Base-by-base conservation (phyloP, 805 yeast genomes). In the Komagataella phaffii region DNA sequence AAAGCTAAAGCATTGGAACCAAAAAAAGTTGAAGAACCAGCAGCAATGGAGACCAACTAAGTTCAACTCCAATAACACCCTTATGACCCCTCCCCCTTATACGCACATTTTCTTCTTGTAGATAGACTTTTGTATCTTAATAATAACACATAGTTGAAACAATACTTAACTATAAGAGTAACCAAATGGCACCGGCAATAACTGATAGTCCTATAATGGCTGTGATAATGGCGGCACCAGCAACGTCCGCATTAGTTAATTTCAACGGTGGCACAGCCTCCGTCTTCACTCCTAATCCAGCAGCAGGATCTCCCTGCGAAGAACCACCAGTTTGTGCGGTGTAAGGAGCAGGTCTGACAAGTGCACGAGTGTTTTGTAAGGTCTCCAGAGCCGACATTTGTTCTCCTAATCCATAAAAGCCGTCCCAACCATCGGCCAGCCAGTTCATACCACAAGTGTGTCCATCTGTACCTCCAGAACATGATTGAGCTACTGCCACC, bases 391-490 rank as follows among this genome's bases (percentile, higher is more conserved):
- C 95, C 43, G 79, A 69, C 74, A 85, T 82, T 65, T 88, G 95
- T 65, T 88, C 95, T 49, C 96, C 96, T 45, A 88, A 73, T 1
- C 96, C 96, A 58, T 77, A 86, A 52, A 59, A 61, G 1, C 75
- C 79, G 64, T 87, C 95, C 79, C 84, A 85, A 4, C 75, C 71
- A 44, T 66, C 67, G 14, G 58, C 54, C 12, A 74, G 63, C 96
- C 96, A 88, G 64, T 82, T 71, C 51, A 74, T 64, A 48, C 96
- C 95, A 68, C 96, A 88, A 0, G 97, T 90, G 56, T 80, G 84
- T 17, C 88, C 88, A 64, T 90, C 97, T 4, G 67, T 54, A 59
- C 96, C 97, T 53, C 96, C 96, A 1, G 81, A 70, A 66, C 96
- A 88, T 1, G 91, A 77, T 49, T 68, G 67, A 2, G 90, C 91